Conservation (phyloP, 495 filamentous ascomycete genomes). For the Penicillium mononematosum region DNA sequence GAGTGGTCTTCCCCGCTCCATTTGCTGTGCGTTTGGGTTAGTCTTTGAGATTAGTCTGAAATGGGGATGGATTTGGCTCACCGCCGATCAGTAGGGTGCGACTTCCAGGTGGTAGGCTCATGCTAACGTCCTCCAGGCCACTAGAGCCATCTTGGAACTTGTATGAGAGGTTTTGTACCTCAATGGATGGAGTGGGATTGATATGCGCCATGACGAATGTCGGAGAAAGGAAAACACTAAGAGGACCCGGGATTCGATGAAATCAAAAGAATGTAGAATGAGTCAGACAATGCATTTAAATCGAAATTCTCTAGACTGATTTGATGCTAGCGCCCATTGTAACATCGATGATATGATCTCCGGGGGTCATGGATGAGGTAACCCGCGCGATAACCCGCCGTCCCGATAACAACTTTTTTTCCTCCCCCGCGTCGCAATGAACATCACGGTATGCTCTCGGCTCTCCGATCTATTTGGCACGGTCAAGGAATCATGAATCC, state of each 20-base stretch:
- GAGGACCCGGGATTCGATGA: neutral
- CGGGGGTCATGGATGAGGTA: constrained; percentile 22
- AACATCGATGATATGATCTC: neutral
- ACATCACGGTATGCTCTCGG: constrained; percentile 27
- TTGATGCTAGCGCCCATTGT: constrained; percentile 7
- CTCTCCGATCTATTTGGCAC: constrained; percentile 23
- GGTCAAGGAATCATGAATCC: constrained; percentile 46
- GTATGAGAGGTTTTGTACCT: constrained; percentile 77
- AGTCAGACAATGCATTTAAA: constrained; percentile 7
- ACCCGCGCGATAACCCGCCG: constrained; percentile 14
- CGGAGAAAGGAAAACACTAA: neutral
- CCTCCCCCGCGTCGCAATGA: constrained; percentile 3
- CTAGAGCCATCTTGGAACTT: constrained; percentile 77
- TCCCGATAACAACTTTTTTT: constrained; percentile 4
- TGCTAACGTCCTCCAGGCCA: constrained; percentile 67
- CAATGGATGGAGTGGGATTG: constrained; percentile 52
- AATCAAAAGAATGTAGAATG: neutral
- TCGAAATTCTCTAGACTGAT: neutral
- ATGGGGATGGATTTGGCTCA: constrained; percentile 30
- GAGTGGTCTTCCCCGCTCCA: constrained; percentile 94
- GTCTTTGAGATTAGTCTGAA: neutral
- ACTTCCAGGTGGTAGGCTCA: constrained; percentile 76
- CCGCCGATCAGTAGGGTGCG: constrained; percentile 92
- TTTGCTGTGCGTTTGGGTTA: constrained; percentile 60
- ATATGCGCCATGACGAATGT: constrained; percentile 20